Conservation (phyloP, 805 yeast genomes). For the Kluyveromyces siamensis region DNA sequence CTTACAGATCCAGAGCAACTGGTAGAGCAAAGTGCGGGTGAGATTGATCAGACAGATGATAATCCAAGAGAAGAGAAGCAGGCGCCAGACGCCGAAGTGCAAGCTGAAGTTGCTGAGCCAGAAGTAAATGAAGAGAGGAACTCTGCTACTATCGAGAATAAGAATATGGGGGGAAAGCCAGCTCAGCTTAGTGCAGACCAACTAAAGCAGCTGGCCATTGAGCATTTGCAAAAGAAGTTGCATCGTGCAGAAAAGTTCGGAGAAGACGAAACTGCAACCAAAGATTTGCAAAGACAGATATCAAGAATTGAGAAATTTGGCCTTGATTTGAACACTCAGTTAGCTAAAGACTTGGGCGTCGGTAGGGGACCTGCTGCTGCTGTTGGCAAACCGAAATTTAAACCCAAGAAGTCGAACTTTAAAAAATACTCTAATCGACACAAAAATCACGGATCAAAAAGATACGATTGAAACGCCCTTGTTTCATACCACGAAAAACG, state of each 20-base stretch:
- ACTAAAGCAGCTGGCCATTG: constrained; percentile 58
- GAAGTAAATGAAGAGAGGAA: constrained; percentile 1
- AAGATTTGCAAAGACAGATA: constrained; percentile 46
- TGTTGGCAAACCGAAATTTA: neutral
- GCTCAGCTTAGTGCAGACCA: constrained; percentile 53
- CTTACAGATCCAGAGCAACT: constrained; percentile 3
- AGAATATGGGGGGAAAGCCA: constrained; percentile 1
- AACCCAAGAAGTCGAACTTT: neutral
- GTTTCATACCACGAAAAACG: too few species aligned
- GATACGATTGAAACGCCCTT: neutral
- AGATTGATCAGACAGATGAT: neutral
- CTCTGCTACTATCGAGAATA: constrained; percentile 5
- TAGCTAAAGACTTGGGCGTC: constrained; percentile 60
- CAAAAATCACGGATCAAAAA: neutral
- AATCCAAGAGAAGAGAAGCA: constrained; percentile 8
- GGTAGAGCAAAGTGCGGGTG: neutral
- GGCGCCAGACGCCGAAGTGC: constrained; percentile 12
- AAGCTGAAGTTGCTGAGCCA: constrained; percentile 3
- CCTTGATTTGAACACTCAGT: constrained; percentile 52
- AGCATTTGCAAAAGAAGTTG: constrained; percentile 56
- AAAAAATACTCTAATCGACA: neutral
- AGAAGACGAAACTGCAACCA: constrained; percentile 49
- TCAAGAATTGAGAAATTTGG: constrained; percentile 70
- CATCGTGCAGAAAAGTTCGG: constrained; percentile 75
- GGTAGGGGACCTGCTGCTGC: constrained; percentile 25